Evolutionary conservation across 1,284 basidiomycete species (phyloP).

Genomic region (Melampsora americana): DNA sequence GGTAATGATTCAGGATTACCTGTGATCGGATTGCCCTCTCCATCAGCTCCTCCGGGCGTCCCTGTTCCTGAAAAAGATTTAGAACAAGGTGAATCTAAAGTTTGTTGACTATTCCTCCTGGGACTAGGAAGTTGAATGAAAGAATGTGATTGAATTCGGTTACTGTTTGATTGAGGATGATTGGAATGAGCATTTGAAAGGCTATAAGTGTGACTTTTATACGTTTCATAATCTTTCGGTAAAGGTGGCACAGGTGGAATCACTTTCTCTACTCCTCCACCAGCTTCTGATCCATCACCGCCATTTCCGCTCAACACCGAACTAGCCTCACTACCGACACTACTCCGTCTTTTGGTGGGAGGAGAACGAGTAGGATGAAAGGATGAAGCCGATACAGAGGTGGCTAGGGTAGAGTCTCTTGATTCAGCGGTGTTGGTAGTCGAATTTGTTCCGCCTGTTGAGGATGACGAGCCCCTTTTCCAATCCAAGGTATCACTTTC

Average conservation of each 20-base stretch:
- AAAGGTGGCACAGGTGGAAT: conserved; percentile 95
- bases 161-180: conserved; percentile 5
- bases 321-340: conserved; percentile 78
- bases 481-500: not conserved
- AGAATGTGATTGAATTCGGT: conserved; percentile 41
- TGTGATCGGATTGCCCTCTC: not conserved
- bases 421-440: conserved; percentile 65
- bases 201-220: conserved; percentile 63
- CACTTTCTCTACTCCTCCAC: conserved; percentile 57
- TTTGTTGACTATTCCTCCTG: conserved; percentile 28
- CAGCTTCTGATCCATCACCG: conserved; percentile 64
- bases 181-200: conserved; percentile 59
- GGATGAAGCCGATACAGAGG: conserved; percentile 68
- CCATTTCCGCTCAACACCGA: conserved; percentile 65
- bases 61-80: not conserved
- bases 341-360: conserved; percentile 60
- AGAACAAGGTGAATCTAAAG: conserved; percentile 23
- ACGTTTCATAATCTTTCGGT: conserved; percentile 80
- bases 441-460: conserved; percentile 64
- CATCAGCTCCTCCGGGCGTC: not conserved
- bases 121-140: conserved; percentile 38
- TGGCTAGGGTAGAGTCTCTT: conserved; percentile 76
- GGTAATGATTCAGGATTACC: conserved; percentile 7
- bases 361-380: conserved; percentile 60
- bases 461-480: conserved; percentile 82